These are phyloP conservation scores for Monosporascus ibericus DNA, from an alignment of 2,329 filamentous ascomycete genomes.

Conservation along the genomic window DNA sequence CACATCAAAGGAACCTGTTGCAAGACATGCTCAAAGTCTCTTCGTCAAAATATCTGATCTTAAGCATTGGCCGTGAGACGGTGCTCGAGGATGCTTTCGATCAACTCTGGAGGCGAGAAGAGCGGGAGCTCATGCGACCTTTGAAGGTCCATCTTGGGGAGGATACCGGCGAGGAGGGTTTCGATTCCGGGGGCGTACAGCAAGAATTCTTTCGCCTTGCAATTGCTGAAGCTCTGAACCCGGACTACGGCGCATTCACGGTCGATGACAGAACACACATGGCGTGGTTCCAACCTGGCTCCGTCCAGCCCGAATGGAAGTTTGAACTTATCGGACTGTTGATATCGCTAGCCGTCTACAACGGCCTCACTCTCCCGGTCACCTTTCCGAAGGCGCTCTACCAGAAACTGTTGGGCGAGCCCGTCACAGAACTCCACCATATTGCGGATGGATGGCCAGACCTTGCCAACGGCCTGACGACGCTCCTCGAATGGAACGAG, in stretches of 20 bases:
- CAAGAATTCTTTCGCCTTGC: constrained; percentile 91
- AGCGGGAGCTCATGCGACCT: constrained; percentile 74
- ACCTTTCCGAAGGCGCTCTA: constrained; percentile 86
- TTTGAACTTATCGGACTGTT: constrained; percentile 84
- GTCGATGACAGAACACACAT: constrained; percentile 70
- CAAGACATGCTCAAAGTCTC: constrained; percentile 59
- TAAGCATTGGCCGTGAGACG: constrained; percentile 61
- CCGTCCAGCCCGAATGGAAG: constrained; percentile 78
- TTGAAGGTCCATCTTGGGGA: constrained; percentile 84
- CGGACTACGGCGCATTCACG: constrained; percentile 73
- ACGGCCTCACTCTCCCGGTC: constrained; percentile 83
- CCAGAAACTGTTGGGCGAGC: constrained; percentile 65
- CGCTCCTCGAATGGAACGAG: constrained; percentile 70
- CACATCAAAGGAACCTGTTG: constrained; percentile 55
- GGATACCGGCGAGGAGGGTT: constrained; percentile 76
- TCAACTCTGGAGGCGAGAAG: constrained; percentile 82
- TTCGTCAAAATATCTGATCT: constrained; percentile 63
- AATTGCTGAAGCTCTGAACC: constrained; percentile 72
- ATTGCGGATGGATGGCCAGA: constrained; percentile 86
- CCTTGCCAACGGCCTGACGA: constrained; percentile 66
- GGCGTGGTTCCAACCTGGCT: constrained; percentile 82
- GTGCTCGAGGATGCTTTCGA: constrained; percentile 72
- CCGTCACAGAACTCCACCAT: constrained; percentile 64
- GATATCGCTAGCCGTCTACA: constrained; percentile 87
- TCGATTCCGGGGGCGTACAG: constrained; percentile 91